Base-by-base conservation (phyloP, 2,329 filamentous ascomycete species). In the Neophaeococcomyces mojaviensis region DNA sequence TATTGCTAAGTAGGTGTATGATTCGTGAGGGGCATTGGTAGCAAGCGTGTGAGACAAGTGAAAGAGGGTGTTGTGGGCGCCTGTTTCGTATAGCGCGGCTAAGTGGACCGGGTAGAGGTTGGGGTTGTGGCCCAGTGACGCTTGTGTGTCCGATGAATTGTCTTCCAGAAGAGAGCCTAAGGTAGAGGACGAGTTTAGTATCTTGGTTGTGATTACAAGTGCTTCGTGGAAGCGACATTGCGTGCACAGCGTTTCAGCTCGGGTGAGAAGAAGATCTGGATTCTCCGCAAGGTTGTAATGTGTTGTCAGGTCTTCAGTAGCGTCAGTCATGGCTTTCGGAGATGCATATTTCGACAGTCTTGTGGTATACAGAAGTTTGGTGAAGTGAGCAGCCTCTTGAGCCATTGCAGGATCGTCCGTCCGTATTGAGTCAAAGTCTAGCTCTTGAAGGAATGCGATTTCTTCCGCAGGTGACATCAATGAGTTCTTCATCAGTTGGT, bases 401-500 rank as follows among this genome's bases (percentile, higher is more conserved):
- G 84, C 81, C 1, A 78, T 71, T 0, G 82, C 81, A 0, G 78
- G 69, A 53, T 87, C 82, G 24, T 79, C 77, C 1, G 83, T 76
- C 5, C 74, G 73, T 52, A 97, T 83, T 16, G 84, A 81, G 63
- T 94, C 88, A 62, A 98, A 98, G 66, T 96, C 82, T 18, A 96
- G 76, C 42, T 85, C 87, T 55, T 92, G 84, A 35, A 96, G 75
- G 52, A 96, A 95, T 40, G 82, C 78, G 77, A 90, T 87, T 62
- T 96, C 89, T 65, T 96, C 89, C 30, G 86, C 82, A 0, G 89
- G 88, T 18, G 79, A 79, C 79, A 98, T 85, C 51, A 98, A 75
- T 16, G 86, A 86, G 68, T 98, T 98, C 68, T 88, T 88, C 82
- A 97, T 96, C 46, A 98, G 77, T 69, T 97, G 89, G 58, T 96